Conservation (phyloP, 192 early-diverging fungal genomes). For the Lobosporangium transversale region DNA sequence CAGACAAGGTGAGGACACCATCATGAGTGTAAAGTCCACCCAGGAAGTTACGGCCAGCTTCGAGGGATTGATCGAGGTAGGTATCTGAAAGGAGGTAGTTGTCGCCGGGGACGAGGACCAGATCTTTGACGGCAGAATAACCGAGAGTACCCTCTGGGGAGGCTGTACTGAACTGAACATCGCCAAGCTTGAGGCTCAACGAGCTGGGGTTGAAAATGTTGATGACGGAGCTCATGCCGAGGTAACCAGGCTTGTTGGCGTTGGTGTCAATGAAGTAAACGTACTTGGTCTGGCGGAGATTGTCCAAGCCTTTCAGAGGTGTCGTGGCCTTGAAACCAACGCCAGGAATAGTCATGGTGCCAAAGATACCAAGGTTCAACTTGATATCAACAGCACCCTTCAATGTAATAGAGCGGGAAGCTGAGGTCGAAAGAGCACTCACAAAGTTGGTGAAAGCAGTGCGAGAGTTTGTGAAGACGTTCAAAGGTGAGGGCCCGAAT, state of each 20-base stretch:
- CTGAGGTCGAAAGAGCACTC: conserved; percentile 10
- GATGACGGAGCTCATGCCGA: conserved; percentile 18
- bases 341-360: conserved; percentile 22
- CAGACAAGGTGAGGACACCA: conserved; percentile 14
- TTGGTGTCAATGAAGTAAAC: conserved; percentile 13
- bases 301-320: conserved; percentile 20
- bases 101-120: conserved; percentile 25
- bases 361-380: conserved; percentile 45
- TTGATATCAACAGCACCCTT: conserved; percentile 41
- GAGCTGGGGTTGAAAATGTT: conserved; percentile 29
- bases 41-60: conserved; percentile 8
- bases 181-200: conserved; percentile 28
- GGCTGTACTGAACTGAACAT: conserved; percentile 20
- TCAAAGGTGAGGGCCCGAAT: conserved; percentile 21
- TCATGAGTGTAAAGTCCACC: neutral
- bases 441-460: conserved; percentile 28
- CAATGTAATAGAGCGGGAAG: conserved; percentile 11
- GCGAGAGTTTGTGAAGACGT: conserved; percentile 25
- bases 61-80: neutral
- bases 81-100: conserved; percentile 29
- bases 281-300: conserved; percentile 18
- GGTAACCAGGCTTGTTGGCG: neutral
- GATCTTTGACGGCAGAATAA: conserved; percentile 18
- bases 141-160: conserved; percentile 13
- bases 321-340: conserved; percentile 33